Base-by-base conservation (phyloP, 306 rosid genomes). In the Vigna mungo region DNA sequence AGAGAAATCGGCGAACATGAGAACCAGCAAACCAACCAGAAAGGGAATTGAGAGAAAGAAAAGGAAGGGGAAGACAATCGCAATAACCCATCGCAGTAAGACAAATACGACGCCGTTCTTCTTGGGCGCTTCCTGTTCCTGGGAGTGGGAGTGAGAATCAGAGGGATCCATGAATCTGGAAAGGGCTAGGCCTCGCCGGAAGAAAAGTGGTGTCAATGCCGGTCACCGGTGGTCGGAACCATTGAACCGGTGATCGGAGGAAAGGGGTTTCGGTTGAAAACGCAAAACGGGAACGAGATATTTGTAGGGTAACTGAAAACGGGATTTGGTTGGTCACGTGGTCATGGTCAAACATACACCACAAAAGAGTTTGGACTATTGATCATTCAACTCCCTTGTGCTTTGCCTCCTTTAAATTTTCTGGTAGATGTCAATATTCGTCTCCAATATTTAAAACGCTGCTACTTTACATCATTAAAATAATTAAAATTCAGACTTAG, bases 151-250 rank as follows among this genome's bases (percentile, higher is more conserved):
- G 68, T 78, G 84, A 55, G 77, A 71, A 67, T 25, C 73, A 18
- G 94, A 74, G 51, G 95, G 73, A 87, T 92, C 97, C 98, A 94
- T 89, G 48, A 39, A 37, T 52, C 56, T 17, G 63, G 13, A 36
- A 49, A 51, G 70, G 74, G 54, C 32, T 61, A 58, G 7, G 67
- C 0, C 3, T 41, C 37, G 61, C 0, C 11, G 74, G 27, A 54
- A 82, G 51, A 9, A 2, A 23, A 9, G 14, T 12, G 76, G 20
- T 43, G 39, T 23, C 27, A 32, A 49, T 43, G 54, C 91, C 96
- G 87, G 85, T 81, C 93, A 88, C 95, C 96, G 97, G 95, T 78
- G 85, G 83, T 83, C 89, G 91, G 90, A 85, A 85, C 68, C 90
- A 89, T 87, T 79, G 78, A 86, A 71, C 92, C 92, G 96, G 92